A percentile compares a stretch with the other conserved stretches of the same genome.
These are phyloP conservation scores for Ochetophila trinervis DNA, from an alignment of 306 rosid species.

Conservation along the genomic window DNA sequence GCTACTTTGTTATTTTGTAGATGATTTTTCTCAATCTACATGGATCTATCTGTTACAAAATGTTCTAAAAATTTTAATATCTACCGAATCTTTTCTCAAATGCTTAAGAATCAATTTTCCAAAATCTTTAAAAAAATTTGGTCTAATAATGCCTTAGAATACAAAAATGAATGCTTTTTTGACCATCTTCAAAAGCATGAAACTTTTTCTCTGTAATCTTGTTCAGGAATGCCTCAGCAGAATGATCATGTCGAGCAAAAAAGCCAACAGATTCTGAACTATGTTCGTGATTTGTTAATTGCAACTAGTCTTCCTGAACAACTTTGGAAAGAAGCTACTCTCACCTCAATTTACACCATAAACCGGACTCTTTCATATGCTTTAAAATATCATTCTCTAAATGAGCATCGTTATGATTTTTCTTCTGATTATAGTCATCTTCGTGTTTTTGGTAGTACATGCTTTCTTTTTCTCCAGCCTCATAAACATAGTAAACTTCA, in stretches of 20 bases:
- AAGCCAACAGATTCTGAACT: not conserved
- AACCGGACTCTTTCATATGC: not conserved
- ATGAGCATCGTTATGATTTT: not conserved
- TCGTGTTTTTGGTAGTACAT: too few species aligned
- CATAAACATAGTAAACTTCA: slow-evolving; percentile 1
- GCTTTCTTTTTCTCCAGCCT: too few species aligned
- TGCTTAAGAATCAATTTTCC: too few species aligned
- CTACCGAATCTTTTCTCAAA: too few species aligned
- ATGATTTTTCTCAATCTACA: too few species aligned
- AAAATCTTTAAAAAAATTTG: too few species aligned
- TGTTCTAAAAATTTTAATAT: too few species aligned
- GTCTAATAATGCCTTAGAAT: too few species aligned
- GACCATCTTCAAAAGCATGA: not conserved
- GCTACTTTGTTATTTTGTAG: too few species aligned
- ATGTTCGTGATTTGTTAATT: not conserved
- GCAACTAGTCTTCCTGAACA: not conserved
- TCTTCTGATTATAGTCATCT: not conserved
- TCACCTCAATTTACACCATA: not conserved
- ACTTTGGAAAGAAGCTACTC: not conserved
- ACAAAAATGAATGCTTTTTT: not conserved
- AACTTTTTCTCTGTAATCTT: not conserved
- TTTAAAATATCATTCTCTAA: not conserved
- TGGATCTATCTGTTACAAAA: too few species aligned
- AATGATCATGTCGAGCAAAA: slow-evolving; percentile 1
- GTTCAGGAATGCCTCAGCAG: not conserved